Conservation (phyloP, 805 yeast genomes). For the Tanozyma kutaoensis region DNA sequence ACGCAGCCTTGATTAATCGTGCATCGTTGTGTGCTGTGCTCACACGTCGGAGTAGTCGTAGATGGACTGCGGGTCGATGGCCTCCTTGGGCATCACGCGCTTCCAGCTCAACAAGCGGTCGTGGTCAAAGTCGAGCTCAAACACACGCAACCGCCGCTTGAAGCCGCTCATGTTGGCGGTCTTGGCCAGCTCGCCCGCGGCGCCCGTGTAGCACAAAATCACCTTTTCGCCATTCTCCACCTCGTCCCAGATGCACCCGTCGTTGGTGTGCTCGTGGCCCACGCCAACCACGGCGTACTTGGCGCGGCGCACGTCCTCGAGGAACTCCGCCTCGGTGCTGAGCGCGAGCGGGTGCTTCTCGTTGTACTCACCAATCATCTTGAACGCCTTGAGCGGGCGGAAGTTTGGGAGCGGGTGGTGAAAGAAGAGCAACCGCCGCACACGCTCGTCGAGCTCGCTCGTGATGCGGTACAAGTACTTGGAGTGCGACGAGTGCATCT, state of each 20-base stretch:
- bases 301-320: constrained; percentile 19
- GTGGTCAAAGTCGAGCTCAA: constrained; percentile 15
- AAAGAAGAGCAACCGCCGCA: constrained; percentile 20
- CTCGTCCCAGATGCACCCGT: constrained; percentile 21
- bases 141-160: constrained; percentile 20
- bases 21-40: too few relatives aligned
- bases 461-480: constrained; percentile 18
- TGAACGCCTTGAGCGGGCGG: constrained; percentile 24
- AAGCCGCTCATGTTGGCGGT: constrained; percentile 12
- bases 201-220: constrained; percentile 27
- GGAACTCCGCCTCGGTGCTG: constrained; percentile 13
- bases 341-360: constrained; percentile 21
- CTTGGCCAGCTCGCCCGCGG: constrained; percentile 23
- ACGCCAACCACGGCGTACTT: constrained; percentile 25
- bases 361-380: constrained; percentile 24
- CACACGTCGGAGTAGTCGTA: too few relatives aligned
- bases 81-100: too few relatives aligned
- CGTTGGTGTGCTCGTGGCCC: constrained; percentile 32
- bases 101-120: constrained; percentile 24
- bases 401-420: constrained; percentile 30
- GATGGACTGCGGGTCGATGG: too few relatives aligned
- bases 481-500: constrained; percentile 18
- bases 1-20: too few relatives aligned
- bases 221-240: constrained; percentile 5
- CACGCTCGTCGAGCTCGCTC: constrained; percentile 1